Evolutionary conservation across 805 yeast species (phyloP).

Genomic region (Metschnikowia kofuensis): DNA sequence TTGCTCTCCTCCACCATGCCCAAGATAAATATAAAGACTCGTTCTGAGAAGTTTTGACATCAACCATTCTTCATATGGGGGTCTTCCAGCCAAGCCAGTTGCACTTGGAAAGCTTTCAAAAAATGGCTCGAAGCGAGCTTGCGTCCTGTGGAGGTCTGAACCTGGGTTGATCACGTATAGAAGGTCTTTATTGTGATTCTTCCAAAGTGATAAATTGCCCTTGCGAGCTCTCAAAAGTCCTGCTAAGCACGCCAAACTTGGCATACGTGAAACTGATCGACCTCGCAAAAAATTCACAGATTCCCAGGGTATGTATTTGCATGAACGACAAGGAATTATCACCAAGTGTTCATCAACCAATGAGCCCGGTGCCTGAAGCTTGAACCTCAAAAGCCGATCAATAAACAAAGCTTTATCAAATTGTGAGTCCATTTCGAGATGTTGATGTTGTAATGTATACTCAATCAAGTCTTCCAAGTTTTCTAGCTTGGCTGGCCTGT

Average conservation of each 20-base stretch:
- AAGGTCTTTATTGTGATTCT: slow-evolving; percentile 1
- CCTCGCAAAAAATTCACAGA: slow-evolving; percentile 55
- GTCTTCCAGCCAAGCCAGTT: slow-evolving; percentile 50
- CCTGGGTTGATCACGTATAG: slow-evolving; percentile 79
- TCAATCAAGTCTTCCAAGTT: slow-evolving; percentile 10
- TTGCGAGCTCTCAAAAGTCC: slow-evolving; percentile 28
- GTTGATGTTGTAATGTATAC: slow-evolving; percentile 1
- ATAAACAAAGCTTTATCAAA: neutral
- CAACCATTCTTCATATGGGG: slow-evolving; percentile 58
- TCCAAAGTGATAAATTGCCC: slow-evolving; percentile 3
- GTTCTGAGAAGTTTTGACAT: slow-evolving; percentile 34
- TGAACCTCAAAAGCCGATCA: neutral
- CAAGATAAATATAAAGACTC: slow-evolving; percentile 70
- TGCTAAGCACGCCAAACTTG: slow-evolving; percentile 50
- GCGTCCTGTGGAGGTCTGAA: slow-evolving; percentile 70
- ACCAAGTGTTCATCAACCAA: slow-evolving; percentile 53
- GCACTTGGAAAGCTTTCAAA: slow-evolving; percentile 45
- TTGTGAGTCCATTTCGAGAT: neutral
- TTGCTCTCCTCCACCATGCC: slow-evolving; percentile 97
- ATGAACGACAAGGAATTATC: slow-evolving; percentile 61
- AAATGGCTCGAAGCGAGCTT: slow-evolving; percentile 47
- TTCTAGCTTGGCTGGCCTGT: slow-evolving; percentile 2
- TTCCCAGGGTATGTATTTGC: slow-evolving; percentile 90
- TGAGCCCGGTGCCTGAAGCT: neutral
- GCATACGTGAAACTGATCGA: slow-evolving; percentile 69